Base-by-base conservation (phyloP, 148 eudicot species). In the Amaranthus cruentus region DNA sequence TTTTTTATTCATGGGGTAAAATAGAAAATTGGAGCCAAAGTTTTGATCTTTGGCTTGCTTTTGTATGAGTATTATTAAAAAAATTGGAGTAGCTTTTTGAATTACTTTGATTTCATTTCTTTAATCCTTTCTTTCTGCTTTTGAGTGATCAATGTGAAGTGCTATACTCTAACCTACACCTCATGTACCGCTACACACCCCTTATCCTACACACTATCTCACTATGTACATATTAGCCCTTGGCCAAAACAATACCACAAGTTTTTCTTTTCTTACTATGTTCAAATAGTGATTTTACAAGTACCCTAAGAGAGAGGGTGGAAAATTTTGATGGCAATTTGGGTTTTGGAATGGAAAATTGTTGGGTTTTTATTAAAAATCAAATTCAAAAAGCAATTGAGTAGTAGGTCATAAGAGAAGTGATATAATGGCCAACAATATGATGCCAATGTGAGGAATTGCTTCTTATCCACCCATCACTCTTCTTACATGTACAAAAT, bases 391-490 rank as follows among this genome's bases (percentile, higher is more conserved):
- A 59, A 76, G 73, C n/a, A 71, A 71, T 79, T 77, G 85, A 84
- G 83, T 81, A 84, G 75, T 81, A 71, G 77, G 77, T 70, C 75
- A 80, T 66, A 75, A 58, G 55, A 47, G 78, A 62, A 69, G 76
- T 76, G 74, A 79, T 61, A 64, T 52, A 77, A 88, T 91, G 93
- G 96, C 88, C 82, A 91, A 85, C 91, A 88, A 84, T 11, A 91
- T 88, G 83, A 91, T 88, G 62, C 63, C 18, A 56, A 52, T 63
- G 71, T 54, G 75, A 78, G 73, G 77, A 85, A 83, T 82, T 85
- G 88, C 85, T 85, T 84, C 84, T 79, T 79, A 85, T 88, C 87
- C 70, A 70, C 80, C 78, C 84, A 81, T 84, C 88, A 79, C 58
- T 73, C 73, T 76, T 79, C 79, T 85, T 81, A 58, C 77, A 79